These are phyloP conservation scores for Cyclostephanos tholiformis DNA, from an alignment of 108 stramenopile genomes.

Conservation along the genomic window DNA sequence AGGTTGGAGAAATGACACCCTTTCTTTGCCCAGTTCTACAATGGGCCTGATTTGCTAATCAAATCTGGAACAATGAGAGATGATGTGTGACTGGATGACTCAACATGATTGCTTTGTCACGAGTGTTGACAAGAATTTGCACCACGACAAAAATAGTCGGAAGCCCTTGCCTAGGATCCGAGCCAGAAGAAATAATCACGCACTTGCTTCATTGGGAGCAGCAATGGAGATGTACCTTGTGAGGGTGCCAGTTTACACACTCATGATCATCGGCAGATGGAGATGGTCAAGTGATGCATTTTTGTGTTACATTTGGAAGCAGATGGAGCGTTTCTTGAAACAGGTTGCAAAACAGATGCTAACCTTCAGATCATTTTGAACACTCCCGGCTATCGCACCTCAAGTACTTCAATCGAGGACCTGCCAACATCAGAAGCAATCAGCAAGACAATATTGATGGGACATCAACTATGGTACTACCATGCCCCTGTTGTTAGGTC, in stretches of 20 bases:
- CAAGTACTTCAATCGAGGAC: neutral
- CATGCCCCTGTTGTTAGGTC: too few species aligned
- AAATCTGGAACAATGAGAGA: constrained; percentile 14
- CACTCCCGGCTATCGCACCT: neutral
- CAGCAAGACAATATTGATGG: too few species aligned
- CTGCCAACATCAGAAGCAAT: constrained; percentile 2
- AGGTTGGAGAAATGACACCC: constrained; percentile 1
- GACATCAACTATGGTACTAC: too few species aligned
- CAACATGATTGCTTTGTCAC: constrained; percentile 2
- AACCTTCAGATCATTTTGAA: too few species aligned
- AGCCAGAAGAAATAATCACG: too few species aligned
- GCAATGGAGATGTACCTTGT: constrained; percentile 35
- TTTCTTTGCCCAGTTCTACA: constrained; percentile 20
- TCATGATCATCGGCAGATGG: too few species aligned
- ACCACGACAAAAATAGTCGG: constrained; percentile 10
- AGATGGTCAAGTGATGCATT: too few species aligned
- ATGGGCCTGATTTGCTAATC: constrained; percentile 6
- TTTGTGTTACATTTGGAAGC: too few species aligned
- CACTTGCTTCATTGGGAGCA: too few species aligned
- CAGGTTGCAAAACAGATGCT: too few species aligned
- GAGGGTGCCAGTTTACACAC: constrained; percentile 9
- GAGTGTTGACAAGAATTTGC: neutral
- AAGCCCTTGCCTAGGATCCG: constrained; percentile 7
- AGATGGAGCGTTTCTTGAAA: too few species aligned
- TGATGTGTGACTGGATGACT: neutral